These are phyloP conservation scores for Westerdykella aurantiaca DNA, from an alignment of 2,329 filamentous ascomycete species.

Conservation along the genomic window DNA sequence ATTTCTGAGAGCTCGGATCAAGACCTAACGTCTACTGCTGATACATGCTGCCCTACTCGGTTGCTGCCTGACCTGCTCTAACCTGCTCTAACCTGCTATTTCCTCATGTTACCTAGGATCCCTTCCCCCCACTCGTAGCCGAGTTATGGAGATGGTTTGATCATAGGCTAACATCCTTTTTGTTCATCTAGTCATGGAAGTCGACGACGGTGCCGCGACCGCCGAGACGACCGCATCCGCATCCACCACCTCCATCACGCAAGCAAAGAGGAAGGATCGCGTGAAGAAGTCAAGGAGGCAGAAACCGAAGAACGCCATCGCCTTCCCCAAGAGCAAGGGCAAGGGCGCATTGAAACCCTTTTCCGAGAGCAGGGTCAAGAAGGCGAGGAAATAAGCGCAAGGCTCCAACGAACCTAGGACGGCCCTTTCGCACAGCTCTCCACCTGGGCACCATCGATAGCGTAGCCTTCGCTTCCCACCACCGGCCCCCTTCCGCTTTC, in stretches of 20 bases:
- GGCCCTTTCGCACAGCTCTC: not conserved
- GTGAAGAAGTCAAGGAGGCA: constrained; percentile 34
- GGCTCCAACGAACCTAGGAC: too few relatives aligned
- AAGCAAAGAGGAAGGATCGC: constrained; percentile 26
- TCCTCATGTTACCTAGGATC: too few relatives aligned
- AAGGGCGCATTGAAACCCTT: constrained; percentile 34
- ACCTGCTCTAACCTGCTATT: too few relatives aligned
- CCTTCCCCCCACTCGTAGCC: too few relatives aligned
- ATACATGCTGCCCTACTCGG: too few relatives aligned
- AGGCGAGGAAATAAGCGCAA: not conserved
- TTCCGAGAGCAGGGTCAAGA: constrained; percentile 15
- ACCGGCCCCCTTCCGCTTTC: not conserved
- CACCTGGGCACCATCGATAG: not conserved
- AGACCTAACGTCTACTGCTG: too few relatives aligned
- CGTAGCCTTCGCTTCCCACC: not conserved
- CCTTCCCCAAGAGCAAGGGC: constrained; percentile 31
- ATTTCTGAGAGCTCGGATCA: too few relatives aligned
- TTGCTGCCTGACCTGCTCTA: too few relatives aligned
- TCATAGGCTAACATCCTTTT: constrained; percentile 26
- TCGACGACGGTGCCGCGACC: constrained; percentile 34
- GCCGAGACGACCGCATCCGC: constrained; percentile 7
- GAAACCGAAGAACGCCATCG: constrained; percentile 37
- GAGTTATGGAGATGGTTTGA: constrained; percentile 10
- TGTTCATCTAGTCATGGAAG: constrained; percentile 32
- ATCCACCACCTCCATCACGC: constrained; percentile 8